Base-by-base conservation (phyloP, 768 basidiomycete species). In the Phanerochaete carnosa region DNA sequence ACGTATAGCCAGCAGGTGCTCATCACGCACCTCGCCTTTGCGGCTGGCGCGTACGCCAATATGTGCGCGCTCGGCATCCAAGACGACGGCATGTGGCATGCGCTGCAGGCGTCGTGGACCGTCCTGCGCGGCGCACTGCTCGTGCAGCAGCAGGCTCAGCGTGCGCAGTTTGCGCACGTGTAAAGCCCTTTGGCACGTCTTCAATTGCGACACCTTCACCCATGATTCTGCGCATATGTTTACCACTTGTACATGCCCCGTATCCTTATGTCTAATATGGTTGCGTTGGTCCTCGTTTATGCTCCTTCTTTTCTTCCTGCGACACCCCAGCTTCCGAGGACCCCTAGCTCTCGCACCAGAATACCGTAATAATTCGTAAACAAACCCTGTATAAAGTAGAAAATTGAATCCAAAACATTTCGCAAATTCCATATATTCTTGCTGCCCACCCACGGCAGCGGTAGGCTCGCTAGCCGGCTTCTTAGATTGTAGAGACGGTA, bases 11-110 rank as follows among this genome's bases (percentile, higher is more conserved):
- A 75, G 37, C 76, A 75, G 29, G 79, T 77, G 15, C 76, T 91
- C 8, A 71, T 87, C 49, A 73, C 76, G 39, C 77, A 81, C 56
- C 74, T 80, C 5, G 71, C 76, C 55, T 73, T 69, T 35, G 80
- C 90, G 37, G 80, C 86, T 58, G 89, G 86, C 7, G 70, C 92
- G 32, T 93, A 89, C 88, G 78, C 82, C 60, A 92, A 92, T 68
- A 82, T 80, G 2, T 85, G 84, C 61, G 81, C 82, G 23, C 77
- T 93, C n/a, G 89, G 89, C 2, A 72, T 92, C 1, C 82, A 80
- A 55, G 87, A 91, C 64, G 79, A 82, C 33, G 76, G 76, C 23
- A 73, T 92, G 46, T 93, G 89, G 89, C 77, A 80, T 25, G 78
- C 79, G 22, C 79, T 93, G 61, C 87, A 90, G 61, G 70, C 81